Evolutionary conservation across 2,329 filamentous ascomycete species (phyloP), one percentile per base, ranked within the genome.

Genomic region (Berkeleyomyces basicola): DNA sequence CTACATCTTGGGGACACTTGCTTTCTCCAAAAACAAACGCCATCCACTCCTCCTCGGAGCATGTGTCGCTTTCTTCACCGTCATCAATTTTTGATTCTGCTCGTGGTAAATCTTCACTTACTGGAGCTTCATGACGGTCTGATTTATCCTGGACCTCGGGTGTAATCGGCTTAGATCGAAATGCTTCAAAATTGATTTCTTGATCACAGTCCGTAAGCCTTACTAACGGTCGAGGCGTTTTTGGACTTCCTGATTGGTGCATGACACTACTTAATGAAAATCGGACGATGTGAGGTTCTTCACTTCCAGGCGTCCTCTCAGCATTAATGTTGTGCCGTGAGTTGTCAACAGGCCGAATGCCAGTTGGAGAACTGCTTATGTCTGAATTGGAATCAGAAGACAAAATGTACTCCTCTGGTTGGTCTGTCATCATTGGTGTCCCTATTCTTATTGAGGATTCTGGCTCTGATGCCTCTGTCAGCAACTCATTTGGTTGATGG

Each of bases 21-120:
- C 37, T 37, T 5, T 16, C 58, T 10, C 62, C 58, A 59, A 63
- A 63, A 7, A 63, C 58, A 60, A 63, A 63, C 16, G 42, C 59
- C 57, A 63, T 53, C 62, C 62, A 63, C n/a, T 44, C 58, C n/a
- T 63, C 58, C 23, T 63, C 58, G 16, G 61, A 62, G 39, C 51
- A 58, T 9, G 42, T 11, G 4, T 58, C 36, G 9, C 16, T 31
- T 10, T 10, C 23, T 31, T 42, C 10, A 36, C 36, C 9, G 10
- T 40, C n/a, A 36, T 16, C 36, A 11, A 43, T 6, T 40, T 36
- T 16, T 36, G 10, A 7, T 39, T 23, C 11, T 3, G 4, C 9
- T 53, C n/a, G 23, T 37, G 23, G 44, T 6, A 9, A 23, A 36
- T 23, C 23, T 23, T 61, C 14, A 39, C 23, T 16, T 4, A 42